Evolutionary conservation across 345 rosid genomes (phyloP), one percentile per base, ranked within the genome.

Genomic region (Noccaea bulbosa): DNA sequence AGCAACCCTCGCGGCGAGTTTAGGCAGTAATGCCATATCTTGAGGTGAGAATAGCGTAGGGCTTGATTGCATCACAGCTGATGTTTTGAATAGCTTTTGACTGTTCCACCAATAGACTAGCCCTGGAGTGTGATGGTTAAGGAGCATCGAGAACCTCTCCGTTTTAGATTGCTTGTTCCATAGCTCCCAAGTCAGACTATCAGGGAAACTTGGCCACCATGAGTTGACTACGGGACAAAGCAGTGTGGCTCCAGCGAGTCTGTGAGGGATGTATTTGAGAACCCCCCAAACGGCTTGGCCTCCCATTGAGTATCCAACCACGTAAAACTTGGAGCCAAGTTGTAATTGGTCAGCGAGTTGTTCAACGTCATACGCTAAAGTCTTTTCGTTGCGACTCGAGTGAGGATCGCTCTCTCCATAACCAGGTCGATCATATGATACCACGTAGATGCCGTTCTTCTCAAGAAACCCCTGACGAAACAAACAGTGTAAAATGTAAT

Each of bases 341-440:
- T 90, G 82, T 83, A 93, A 69, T 62, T 83, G 83, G 74, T 93
- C 96, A n/a, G 92, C 97, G 16, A 93, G 81, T 76, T 90, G 91
- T 80, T 91, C 85, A 67, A 88, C 75, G 70, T 91, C 96, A 59
- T 73, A 71, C 45, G 97, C 98, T 74, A 87, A 91, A 58, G 80
- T 88, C 75, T 79, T 88, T 75, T 90, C 96, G 0, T 44, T 61
- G 12, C 80, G 80, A 11, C 12, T 2, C 1, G 72, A 41, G 4
- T 71, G 61, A 48, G 75, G 76, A 49, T 77, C 76, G 38, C 76
- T 77, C 48, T 77, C 76, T 57, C 80, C 80, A 57, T 70, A 70
- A 37, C 97, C 98, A 40, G 97, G 88, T 81, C 98, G 81, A 76
- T 93, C 96, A 59, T 77, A 93, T 69, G 57, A 77, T 2, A 93